Conservation (phyloP, 2,329 filamentous ascomycete genomes). For the Alternaria triticimaculans region DNA sequence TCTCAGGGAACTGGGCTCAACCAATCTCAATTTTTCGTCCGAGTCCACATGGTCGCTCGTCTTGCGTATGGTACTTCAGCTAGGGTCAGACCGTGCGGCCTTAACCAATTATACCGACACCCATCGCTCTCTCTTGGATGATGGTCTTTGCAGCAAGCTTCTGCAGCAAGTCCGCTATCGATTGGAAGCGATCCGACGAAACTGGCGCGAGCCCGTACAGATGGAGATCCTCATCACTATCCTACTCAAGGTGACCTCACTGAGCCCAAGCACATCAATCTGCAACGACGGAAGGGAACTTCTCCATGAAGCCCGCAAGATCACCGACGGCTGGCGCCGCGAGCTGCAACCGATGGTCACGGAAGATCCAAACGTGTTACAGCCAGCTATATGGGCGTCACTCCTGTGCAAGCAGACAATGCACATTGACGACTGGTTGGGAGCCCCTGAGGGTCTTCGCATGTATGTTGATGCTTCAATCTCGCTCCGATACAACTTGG, state of each 20-base stretch:
- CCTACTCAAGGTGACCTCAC: conserved; percentile 49
- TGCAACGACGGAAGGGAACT: conserved; percentile 29
- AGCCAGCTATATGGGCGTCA: conserved; percentile 62
- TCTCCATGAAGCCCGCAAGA: conserved; percentile 52
- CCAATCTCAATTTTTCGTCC: conserved; percentile 66
- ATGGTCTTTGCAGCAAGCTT: conserved; percentile 58
- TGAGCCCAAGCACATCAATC: conserved; percentile 27
- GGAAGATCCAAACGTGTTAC: conserved; percentile 48
- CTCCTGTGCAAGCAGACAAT: conserved; percentile 63
- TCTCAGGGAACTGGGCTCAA: conserved; percentile 58
- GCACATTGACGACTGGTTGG: conserved; percentile 17
- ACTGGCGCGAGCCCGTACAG: conserved; percentile 64
- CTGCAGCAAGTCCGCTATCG: conserved; percentile 56
- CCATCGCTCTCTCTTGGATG: conserved; percentile 61
- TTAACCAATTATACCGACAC: conserved; percentile 45
- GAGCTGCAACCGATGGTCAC: conserved; percentile 54
- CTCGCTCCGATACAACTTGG: conserved; percentile 57
- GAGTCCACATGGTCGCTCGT: conserved; percentile 60
- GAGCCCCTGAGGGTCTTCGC: conserved; percentile 15
- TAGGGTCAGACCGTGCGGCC: conserved; percentile 55
- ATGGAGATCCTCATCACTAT: conserved; percentile 67
- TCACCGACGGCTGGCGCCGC: conserved; percentile 59
- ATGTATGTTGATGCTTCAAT: conserved; percentile 52
- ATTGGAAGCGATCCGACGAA: conserved; percentile 57
- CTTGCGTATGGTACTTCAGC: conserved; percentile 60